phyloP scores from a whole-genome alignment of 2,329 filamentous ascomycete genomes.

The Fusarium irregulare region DNA sequence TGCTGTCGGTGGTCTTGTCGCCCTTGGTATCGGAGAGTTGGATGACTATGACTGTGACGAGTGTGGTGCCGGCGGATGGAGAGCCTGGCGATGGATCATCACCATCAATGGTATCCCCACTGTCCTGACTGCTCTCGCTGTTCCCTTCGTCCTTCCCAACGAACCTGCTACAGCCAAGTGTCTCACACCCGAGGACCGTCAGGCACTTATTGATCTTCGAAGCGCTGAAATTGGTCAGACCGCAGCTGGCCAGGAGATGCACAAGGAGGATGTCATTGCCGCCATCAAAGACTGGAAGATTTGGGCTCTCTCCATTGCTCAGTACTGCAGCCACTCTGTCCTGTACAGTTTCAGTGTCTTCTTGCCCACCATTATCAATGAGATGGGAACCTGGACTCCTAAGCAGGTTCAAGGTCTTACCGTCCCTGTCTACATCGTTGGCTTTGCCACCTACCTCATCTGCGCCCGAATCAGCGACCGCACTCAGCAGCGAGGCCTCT shows the following conservation, averaged over 20 bases:
- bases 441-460: constrained; percentile 69
- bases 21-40: constrained; percentile 65
- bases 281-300: constrained; percentile 69
- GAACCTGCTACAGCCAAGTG: constrained; percentile 64
- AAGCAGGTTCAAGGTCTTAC: constrained; percentile 74
- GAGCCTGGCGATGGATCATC: constrained; percentile 76
- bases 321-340: constrained; percentile 73
- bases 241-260: constrained; percentile 38
- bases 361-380: constrained; percentile 74
- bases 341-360: constrained; percentile 76
- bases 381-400: constrained; percentile 66
- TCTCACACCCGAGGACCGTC: constrained; percentile 42
- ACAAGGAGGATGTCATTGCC: constrained; percentile 45
- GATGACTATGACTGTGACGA: constrained; percentile 57
- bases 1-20: constrained; percentile 72
- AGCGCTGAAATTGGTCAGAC: constrained; percentile 57
- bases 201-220: constrained; percentile 65
- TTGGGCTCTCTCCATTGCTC: constrained; percentile 68
- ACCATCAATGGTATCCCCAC: constrained; percentile 61
- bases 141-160: constrained; percentile 69
- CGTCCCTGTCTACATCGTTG: constrained; percentile 74
- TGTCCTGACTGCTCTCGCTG: constrained; percentile 64
- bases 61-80: constrained; percentile 66
- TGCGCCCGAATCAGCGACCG: constrained; percentile 69
- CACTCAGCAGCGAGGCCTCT: constrained; percentile 67